Conservation (phyloP, 2,329 filamentous ascomycete genomes). For the Microcera coccophila region DNA sequence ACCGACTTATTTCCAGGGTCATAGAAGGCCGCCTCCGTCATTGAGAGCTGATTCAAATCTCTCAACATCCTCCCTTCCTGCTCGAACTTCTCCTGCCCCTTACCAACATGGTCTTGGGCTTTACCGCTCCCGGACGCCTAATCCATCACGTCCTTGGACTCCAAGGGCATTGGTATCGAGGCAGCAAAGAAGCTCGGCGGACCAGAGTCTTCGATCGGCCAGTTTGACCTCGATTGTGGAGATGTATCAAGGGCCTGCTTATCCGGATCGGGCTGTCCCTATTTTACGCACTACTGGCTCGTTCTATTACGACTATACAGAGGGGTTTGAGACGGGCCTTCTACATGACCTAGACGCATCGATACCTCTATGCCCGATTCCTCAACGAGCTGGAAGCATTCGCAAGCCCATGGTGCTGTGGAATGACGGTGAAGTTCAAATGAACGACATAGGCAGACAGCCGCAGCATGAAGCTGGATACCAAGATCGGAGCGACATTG, state of each 20-base stretch:
- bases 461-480: background rate
- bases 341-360: constrained; percentile 12
- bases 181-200: constrained; percentile 33
- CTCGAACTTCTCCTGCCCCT: constrained; percentile 25
- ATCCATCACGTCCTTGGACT: constrained; percentile 29
- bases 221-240: constrained; percentile 50
- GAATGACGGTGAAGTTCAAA: constrained; percentile 15
- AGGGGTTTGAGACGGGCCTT: constrained; percentile 42
- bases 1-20: constrained; percentile 33
- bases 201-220: constrained; percentile 40
- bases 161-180: constrained; percentile 31
- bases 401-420: constrained; percentile 26
- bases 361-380: constrained; percentile 31
- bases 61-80: constrained; percentile 39
- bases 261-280: constrained; percentile 25
- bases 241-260: constrained; percentile 38
- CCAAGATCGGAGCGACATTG: background rate
- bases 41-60: constrained; percentile 39
- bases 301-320: constrained; percentile 52
- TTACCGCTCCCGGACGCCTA: constrained; percentile 33
- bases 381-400: constrained; percentile 22
- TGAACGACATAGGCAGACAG: constrained; percentile 2
- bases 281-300: constrained; percentile 32
- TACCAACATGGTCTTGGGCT: constrained; percentile 18
- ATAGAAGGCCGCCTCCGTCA: constrained; percentile 37